These are phyloP conservation scores for Teratosphaeria epicoccoides DNA, from an alignment of 2,329 filamentous ascomycete species.

Conservation along the genomic window DNA sequence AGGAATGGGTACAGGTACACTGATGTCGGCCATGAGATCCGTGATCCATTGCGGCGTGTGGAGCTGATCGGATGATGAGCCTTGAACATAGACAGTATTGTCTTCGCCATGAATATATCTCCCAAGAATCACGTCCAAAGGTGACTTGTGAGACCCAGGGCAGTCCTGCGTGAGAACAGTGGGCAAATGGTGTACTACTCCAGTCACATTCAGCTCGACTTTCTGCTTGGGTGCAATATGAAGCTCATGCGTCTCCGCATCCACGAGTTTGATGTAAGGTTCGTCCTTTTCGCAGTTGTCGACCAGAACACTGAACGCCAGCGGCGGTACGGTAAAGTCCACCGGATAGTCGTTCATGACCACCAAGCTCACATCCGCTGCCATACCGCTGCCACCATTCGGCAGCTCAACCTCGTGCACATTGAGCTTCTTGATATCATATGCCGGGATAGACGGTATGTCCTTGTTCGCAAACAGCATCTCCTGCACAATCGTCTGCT, in stretches of 20 bases:
- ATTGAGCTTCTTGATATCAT: constrained; percentile 71
- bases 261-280: constrained; percentile 66
- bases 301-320: constrained; percentile 76
- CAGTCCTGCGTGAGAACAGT: constrained; percentile 62
- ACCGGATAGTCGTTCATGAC: constrained; percentile 71
- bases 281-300: constrained; percentile 66
- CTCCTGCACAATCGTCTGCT: constrained; percentile 62
- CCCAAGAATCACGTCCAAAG: constrained; percentile 69
- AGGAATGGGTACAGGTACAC: constrained; percentile 73
- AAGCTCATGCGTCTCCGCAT: constrained; percentile 58
- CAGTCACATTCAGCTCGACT: constrained; percentile 59
- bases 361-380: constrained; percentile 64
- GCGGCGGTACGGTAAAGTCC: constrained; percentile 61
- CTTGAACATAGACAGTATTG: constrained; percentile 72
- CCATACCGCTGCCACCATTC: constrained; percentile 54
- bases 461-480: constrained; percentile 63
- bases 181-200: constrained; percentile 62
- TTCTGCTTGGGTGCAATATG: constrained; percentile 57
- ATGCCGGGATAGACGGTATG: constrained; percentile 66
- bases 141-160: constrained; percentile 66
- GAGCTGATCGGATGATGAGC: constrained; percentile 51
- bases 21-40: constrained; percentile 69
- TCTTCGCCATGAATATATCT: constrained; percentile 72
- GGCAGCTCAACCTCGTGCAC: constrained; percentile 59
- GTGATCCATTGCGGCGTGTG: constrained; percentile 73